Evolutionary conservation across 148 eudicot genomes (phyloP), one percentile per base, ranked within the genome.

Genomic region (Oxyria digyna): DNA sequence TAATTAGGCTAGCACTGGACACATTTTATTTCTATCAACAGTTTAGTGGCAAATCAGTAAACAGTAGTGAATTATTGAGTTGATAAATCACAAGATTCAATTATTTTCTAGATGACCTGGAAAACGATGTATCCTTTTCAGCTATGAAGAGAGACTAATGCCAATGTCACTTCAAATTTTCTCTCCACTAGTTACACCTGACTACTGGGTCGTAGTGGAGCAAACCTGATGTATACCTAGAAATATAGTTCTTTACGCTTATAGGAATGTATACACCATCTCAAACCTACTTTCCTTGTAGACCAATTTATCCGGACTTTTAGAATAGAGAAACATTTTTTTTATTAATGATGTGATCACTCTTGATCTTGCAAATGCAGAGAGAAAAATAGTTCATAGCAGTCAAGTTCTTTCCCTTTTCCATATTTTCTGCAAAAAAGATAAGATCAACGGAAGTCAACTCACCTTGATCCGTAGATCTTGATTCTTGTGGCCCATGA

Each of bases 401-500:
- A 21, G 14, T 24, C 1, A 10, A 10, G 1, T 23, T 52, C 9
- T 52, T 52, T 52, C 14, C 31, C 52, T 17, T n/a, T 17, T 46
- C 52, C 52, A 46, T 46, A 13, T 20, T 20, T 49, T 38, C 31
- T 69, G 7, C 0, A 62, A 5, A n/a, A 5, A 21, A 18, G 38
- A 20, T 33, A 26, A 55, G 29, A 42, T 42, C 3, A 32, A 42
- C 6, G 24, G 33, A 6, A 14, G 29, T 59, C 65, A 59, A 59
- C 76, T 55, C 40, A 94, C 98, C 91, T 85, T 90, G 74, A 94
- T 74, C 79, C 81, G 84, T 20, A 94, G 79, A 74, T 88, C 91
- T 65, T 78, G 90, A 81, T 94, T 94, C 54, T 70, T 75, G 73
- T 94, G 98, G 68, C 97, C 89, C 82, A 79, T 82, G 77, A 94